Evolutionary conservation across 441 rosid species (phyloP).

Genomic region (Corymbia calophylla): DNA sequence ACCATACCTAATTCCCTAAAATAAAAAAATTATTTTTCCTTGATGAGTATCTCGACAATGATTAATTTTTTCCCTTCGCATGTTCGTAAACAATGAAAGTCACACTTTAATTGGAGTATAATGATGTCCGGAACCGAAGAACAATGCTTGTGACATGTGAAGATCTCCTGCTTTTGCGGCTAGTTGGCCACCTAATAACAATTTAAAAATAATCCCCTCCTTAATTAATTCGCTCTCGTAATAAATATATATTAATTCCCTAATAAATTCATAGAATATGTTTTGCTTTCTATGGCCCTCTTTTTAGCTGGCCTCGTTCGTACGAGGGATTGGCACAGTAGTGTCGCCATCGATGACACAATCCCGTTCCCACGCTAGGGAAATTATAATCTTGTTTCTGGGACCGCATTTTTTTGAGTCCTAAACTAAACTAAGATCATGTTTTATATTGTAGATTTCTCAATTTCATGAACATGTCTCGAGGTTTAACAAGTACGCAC

Average conservation of each 20-base stretch:
- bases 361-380: not conserved
- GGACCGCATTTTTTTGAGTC: not conserved
- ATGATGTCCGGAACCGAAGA: constrained; percentile 40
- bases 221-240: not conserved
- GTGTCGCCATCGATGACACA: not conserved
- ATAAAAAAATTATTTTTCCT: not conserved
- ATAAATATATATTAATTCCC: not conserved
- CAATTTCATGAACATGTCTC: not conserved
- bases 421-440: not conserved
- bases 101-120: constrained; percentile 46
- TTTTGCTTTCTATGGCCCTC: not conserved
- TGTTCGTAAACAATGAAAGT: constrained; percentile 1
- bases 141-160: constrained; percentile 43
- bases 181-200: constrained; percentile 20
- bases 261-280: not conserved
- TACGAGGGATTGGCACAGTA: not conserved
- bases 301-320: not conserved
- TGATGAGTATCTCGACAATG: not conserved
- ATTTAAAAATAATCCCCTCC: not conserved
- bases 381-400: not conserved
- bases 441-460: not conserved
- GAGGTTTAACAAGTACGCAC: not conserved
- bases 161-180: constrained; percentile 76
- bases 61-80: not conserved
- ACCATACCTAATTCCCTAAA: not conserved